These are phyloP conservation scores for Paraconiothyrium sp. DNA, from an alignment of 2,329 filamentous ascomycete species.

Conservation along the genomic window DNA sequence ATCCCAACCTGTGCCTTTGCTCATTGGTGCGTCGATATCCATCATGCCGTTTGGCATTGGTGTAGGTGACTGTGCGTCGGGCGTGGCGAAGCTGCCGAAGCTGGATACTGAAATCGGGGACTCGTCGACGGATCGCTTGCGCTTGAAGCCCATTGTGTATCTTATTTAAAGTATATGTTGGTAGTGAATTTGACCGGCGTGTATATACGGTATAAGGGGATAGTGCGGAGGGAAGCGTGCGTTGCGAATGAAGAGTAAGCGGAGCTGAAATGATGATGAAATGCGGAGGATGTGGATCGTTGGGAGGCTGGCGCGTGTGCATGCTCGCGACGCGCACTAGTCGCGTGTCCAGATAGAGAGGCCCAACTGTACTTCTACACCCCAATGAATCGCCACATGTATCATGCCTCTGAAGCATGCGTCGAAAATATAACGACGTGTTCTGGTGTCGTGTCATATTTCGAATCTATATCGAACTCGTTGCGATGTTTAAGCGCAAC, in stretches of 20 bases:
- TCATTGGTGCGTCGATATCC: conserved; percentile 33
- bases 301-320: conserved; percentile 11
- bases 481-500: no score
- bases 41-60: conserved; percentile 33
- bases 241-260: conserved; percentile 1
- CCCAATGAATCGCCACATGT: background rate
- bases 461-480: no score
- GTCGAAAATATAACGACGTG: background rate
- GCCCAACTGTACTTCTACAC: no score
- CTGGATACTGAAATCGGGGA: conserved; percentile 56
- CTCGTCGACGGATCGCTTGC: conserved; percentile 63
- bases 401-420: background rate
- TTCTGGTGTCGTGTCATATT: background rate
- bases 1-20: conserved; percentile 33
- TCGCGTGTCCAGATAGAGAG: conserved; percentile 5
- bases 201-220: background rate
- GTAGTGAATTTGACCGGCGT: background rate
- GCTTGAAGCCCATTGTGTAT: conserved; percentile 64
- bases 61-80: conserved; percentile 41
- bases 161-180: conserved; percentile 1
- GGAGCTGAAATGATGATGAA: conserved; percentile 12
- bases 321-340: conserved; percentile 13
- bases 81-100: conserved; percentile 43
- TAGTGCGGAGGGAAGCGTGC: conserved; percentile 1
- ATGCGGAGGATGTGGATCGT: conserved; percentile 4